Base-by-base conservation (phyloP, 179 eudicot genomes). In the Camellia oleifera region DNA sequence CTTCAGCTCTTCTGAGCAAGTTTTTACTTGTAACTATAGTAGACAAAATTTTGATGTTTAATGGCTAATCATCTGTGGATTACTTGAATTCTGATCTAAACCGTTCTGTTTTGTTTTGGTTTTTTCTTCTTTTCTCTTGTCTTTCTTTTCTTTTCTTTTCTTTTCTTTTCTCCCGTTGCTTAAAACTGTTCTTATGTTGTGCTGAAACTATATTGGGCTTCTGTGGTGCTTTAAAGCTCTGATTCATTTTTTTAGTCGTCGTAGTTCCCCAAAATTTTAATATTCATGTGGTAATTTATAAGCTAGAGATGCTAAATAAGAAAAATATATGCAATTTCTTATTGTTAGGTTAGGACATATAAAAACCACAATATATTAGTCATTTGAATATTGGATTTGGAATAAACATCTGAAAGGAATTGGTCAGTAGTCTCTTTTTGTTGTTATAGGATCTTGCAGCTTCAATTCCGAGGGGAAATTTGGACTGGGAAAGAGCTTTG, bases 401-500 rank as follows among this genome's bases (percentile, higher is more conserved):
- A 54, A 7, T 14, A 67, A 17, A 54, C 44, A 54, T 67, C 66
- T 57, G n/a, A 69, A 44, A 68, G 18, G 64, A 66, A 54, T 18
- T 68, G 32, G 53, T 18, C 23, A 32, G 6, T 11, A 42, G 3
- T 75, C 4, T 58, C 3, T 54, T 75, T 26, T 15, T 77, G n/a
- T 61, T 78, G 56, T 17, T 82, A 73, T 82, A 95, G 99, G 99
- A 95, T 75, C 88, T 95, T 80, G 99, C 99, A 76, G 82, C 84
- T 73, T 94, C 94, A 82, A 90, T 95, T 83, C 97, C 88, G 83
- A 93, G 84, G 87, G 98, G 98, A 73, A 94, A 92, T 80, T 88
- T 95, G 66, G 99, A 95, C 79, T 95, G 99, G 99, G 98, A 95
- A 80, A 88, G 99, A 89, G 99, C 99, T 82, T 75, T 95, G 80